These are phyloP conservation scores for Ceratocystiopsis brevicomis DNA, from an alignment of 2,329 filamentous ascomycete species.

Conservation along the genomic window DNA sequence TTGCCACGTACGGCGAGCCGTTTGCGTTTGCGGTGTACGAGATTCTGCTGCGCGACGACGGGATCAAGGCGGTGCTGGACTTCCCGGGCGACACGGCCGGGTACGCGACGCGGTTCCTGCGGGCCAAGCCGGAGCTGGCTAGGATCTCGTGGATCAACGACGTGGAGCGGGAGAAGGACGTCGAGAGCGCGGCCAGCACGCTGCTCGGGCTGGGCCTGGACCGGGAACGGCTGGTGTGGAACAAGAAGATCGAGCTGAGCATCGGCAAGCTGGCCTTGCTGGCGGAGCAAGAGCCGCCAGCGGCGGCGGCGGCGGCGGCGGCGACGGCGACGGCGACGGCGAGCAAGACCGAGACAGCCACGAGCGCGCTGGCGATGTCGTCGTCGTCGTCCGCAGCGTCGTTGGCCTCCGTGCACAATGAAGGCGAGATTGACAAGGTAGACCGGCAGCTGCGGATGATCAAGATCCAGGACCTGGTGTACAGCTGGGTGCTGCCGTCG, in stretches of 20 bases:
- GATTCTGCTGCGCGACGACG: constrained; percentile 48
- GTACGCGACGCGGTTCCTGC: constrained; percentile 64
- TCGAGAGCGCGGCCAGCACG: constrained; percentile 50
- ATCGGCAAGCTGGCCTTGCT: constrained; percentile 67
- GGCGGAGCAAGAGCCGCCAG: constrained; percentile 30
- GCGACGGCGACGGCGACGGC: neutral
- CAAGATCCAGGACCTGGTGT: constrained; percentile 61
- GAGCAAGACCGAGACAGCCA: neutral
- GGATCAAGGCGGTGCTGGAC: constrained; percentile 49
- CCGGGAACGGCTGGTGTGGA: constrained; percentile 69
- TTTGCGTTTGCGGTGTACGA: constrained; percentile 68
- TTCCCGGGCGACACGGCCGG: constrained; percentile 47
- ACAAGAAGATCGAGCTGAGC: constrained; percentile 81
- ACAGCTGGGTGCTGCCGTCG: constrained; percentile 47
- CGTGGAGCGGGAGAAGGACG: constrained; percentile 56
- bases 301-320: constrained; percentile 8
- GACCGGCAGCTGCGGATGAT: constrained; percentile 50
- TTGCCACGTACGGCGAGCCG: constrained; percentile 42
- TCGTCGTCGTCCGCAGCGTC: too few species aligned
- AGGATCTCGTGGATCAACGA: constrained; percentile 94
- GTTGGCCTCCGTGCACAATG: neutral
- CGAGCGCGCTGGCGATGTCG: neutral
- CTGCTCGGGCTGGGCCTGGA: constrained; percentile 50
- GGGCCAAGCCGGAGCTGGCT: constrained; percentile 49
- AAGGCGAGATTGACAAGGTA: constrained; percentile 28